These are phyloP conservation scores for Capsicum chinense DNA, from an alignment of 257 asterid genomes.

Conservation along the genomic window DNA sequence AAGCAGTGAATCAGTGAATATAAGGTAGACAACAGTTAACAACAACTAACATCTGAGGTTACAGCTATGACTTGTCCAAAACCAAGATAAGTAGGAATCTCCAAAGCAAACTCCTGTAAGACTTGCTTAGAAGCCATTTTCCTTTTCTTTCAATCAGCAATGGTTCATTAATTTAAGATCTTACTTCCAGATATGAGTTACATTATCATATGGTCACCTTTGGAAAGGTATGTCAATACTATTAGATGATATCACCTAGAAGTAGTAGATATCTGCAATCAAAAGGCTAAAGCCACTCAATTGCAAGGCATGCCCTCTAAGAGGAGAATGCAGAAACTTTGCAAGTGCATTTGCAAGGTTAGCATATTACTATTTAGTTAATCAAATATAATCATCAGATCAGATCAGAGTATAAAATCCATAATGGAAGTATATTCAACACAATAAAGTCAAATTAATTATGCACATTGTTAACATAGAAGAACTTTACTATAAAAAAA, in stretches of 20 bases:
- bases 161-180: constrained; percentile 29
- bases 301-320: constrained; percentile 65
- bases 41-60: neutral
- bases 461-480: neutral
- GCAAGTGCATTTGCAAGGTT: constrained; percentile 68
- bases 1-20: neutral
- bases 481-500: neutral
- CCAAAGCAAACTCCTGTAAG: constrained; percentile 8
- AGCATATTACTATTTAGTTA: constrained; percentile 1
- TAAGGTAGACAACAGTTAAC: neutral
- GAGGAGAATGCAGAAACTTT: constrained; percentile 68
- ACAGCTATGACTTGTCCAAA: neutral
- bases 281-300: constrained; percentile 36
- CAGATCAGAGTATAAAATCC: neutral
- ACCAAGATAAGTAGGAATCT: constrained; percentile 18
- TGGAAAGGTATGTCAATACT: constrained; percentile 53
- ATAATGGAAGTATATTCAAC: neutral
- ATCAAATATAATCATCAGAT: neutral
- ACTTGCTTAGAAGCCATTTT: neutral
- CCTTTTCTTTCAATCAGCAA: neutral
- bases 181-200: constrained; percentile 51
- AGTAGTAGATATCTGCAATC: neutral
- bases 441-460: neutral
- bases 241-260: constrained; percentile 17
- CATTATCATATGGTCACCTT: constrained; percentile 63